phyloP scores from a whole-genome alignment of 1,284 basidiomycete genomes.

The Marasmius tenuissimus region DNA sequence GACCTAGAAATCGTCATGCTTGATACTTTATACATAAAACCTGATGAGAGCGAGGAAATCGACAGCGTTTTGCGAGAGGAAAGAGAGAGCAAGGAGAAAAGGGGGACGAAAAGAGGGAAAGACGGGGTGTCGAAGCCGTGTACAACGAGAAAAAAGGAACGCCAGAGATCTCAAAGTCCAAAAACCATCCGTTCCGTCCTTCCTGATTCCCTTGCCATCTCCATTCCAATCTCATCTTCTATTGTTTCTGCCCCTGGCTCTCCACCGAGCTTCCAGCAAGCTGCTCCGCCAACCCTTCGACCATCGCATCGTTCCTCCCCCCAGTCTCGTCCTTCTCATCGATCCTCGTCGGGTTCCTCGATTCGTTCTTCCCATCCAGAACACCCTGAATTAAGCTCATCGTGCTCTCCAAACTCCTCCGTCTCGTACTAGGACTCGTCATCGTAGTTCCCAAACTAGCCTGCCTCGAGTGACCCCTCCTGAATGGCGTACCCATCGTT shows the following conservation, averaged over 20 bases:
- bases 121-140: neutral
- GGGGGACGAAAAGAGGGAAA: neutral
- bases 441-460: conserved; percentile 95
- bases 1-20: neutral
- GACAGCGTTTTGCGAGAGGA: neutral
- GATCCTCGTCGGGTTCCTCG: conserved; percentile 10
- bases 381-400: conserved; percentile 93
- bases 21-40: neutral
- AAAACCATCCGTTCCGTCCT: neutral
- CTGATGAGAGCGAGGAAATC: no score
- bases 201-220: no score
- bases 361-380: conserved; percentile 62
- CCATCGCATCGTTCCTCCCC: conserved; percentile 6
- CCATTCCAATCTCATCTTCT: neutral
- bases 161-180: neutral
- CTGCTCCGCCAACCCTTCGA: conserved; percentile 18
- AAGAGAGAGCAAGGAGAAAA: neutral
- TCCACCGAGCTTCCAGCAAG: conserved; percentile 17
- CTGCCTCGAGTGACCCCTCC: conserved; percentile 82
- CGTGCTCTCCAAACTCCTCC: conserved; percentile 93
- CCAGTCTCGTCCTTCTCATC: conserved; percentile 35
- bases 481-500: conserved; percentile 47
- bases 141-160: neutral
- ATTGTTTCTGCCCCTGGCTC: neutral
- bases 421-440: conserved; percentile 91